phyloP scores from a whole-genome alignment of 345 rosid genomes.

The Stellera chamaejasme region DNA sequence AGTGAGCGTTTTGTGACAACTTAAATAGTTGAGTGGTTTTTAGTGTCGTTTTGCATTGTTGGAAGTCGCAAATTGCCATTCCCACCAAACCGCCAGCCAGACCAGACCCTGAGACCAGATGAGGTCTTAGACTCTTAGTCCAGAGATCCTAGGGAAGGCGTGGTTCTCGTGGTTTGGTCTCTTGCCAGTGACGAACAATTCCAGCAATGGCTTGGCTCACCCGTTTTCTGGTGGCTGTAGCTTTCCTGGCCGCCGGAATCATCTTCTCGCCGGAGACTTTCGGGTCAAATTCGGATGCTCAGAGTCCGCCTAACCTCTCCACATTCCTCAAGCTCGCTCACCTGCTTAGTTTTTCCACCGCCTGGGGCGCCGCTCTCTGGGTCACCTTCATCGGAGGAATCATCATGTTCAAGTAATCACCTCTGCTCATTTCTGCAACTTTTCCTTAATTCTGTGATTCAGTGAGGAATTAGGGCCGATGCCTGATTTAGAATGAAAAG shows the following conservation, averaged over 20 bases:
- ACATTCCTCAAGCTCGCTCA: constrained; percentile 72
- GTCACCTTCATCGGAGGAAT: constrained; percentile 98
- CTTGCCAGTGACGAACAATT: too few species aligned
- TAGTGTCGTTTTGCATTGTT: too few species aligned
- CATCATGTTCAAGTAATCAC: constrained; percentile 88
- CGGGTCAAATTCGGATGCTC: constrained; percentile 51
- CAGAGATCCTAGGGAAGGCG: neutral
- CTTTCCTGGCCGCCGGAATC: constrained; percentile 71
- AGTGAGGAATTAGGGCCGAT: constrained; percentile 1
- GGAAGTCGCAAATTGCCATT: too few species aligned
- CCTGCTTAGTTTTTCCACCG: constrained; percentile 84
- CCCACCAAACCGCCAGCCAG: too few species aligned
- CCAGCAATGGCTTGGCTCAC: constrained; percentile 74
- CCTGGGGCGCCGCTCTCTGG: constrained; percentile 96
- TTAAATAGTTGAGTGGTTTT: too few species aligned
- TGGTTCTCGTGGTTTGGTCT: too few species aligned
- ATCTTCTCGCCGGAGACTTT: constrained; percentile 85
- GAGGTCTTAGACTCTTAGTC: neutral
- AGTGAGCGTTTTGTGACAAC: too few species aligned
- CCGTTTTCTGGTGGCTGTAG: constrained; percentile 58
- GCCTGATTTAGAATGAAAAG: neutral
- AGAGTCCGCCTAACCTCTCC: constrained; percentile 30
- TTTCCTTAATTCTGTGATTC: constrained; percentile 1
- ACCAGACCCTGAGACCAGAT: neutral
- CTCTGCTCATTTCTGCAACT: neutral